phyloP scores from a whole-genome alignment of 2,329 filamentous ascomycete genomes.

The Talaromyces rugulosus region DNA sequence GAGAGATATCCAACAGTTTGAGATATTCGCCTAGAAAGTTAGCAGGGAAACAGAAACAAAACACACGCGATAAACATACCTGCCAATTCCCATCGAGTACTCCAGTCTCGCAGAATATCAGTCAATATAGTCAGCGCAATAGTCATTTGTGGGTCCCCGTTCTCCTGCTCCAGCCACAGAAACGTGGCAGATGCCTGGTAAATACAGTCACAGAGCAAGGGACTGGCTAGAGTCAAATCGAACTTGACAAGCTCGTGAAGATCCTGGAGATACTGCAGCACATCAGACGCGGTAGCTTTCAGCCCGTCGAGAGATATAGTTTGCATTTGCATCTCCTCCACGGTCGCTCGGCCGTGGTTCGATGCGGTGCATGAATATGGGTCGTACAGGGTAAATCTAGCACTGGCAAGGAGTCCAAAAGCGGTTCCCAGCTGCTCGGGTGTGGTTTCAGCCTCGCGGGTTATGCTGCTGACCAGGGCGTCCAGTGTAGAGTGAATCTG shows the following conservation, averaged over 20 bases:
- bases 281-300: constrained; percentile 15
- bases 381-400: constrained; percentile 28
- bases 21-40: constrained; percentile 18
- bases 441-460: constrained; percentile 20
- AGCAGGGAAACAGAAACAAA: background rate
- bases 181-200: constrained; percentile 32
- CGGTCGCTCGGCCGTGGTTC: constrained; percentile 20
- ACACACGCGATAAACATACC: background rate
- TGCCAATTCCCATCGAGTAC: constrained; percentile 18
- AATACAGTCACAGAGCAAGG: constrained; percentile 26
- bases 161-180: constrained; percentile 29
- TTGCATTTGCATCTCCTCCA: constrained; percentile 32
- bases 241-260: constrained; percentile 12
- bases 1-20: constrained; percentile 15
- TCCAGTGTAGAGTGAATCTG: constrained; percentile 29
- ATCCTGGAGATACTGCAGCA: constrained; percentile 14
- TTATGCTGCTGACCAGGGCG: constrained; percentile 25
- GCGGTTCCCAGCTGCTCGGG: constrained; percentile 22
- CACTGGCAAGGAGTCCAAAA: constrained; percentile 27
- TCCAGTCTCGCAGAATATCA: constrained; percentile 16
- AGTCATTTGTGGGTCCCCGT: constrained; percentile 18
- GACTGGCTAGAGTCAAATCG: constrained; percentile 17
- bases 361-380: constrained; percentile 28
- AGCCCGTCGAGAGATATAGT: constrained; percentile 25
- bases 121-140: constrained; percentile 15